Conservation (phyloP, 129 eudicot species). For the Heracleum sosnowskyi region DNA sequence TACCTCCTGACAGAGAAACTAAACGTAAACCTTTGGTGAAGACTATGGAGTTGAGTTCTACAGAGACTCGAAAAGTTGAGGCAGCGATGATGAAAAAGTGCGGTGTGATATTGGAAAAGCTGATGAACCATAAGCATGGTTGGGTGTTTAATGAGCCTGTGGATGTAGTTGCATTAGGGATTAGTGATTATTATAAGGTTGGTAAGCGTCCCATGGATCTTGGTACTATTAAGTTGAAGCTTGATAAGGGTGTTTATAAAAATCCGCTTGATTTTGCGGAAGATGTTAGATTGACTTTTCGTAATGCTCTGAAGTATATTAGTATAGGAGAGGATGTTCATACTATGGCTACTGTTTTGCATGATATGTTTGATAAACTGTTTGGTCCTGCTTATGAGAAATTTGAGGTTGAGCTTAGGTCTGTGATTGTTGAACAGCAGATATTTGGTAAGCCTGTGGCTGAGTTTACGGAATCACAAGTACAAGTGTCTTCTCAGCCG, state of each 20-base stretch:
- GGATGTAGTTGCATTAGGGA: conserved; percentile 28
- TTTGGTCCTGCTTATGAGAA: conserved; percentile 3
- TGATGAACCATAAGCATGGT: conserved; percentile 42
- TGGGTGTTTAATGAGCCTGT: conserved; percentile 57
- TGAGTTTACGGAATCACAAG: not conserved
- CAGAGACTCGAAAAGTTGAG: not conserved
- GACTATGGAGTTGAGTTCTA: not conserved
- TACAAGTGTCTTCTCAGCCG: not conserved
- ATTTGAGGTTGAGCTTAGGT: not conserved
- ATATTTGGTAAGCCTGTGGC: not conserved
- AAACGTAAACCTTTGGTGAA: not conserved
- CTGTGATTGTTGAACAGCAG: not conserved
- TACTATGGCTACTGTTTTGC: conserved; percentile 11
- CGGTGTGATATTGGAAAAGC: conserved; percentile 10
- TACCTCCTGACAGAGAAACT: not conserved
- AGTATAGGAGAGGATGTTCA: conserved; percentile 39
- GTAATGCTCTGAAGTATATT: conserved; percentile 42
- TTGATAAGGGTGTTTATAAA: conserved; percentile 30
- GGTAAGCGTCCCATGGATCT: conserved; percentile 51
- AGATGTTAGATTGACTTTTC: conserved; percentile 42
- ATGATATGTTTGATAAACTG: not conserved
- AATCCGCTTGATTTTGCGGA: conserved; percentile 35
- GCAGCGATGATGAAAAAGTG: conserved; percentile 11
- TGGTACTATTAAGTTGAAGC: conserved; percentile 39
- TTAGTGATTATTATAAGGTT: conserved; percentile 38